Base-by-base conservation (phyloP, 306 rosid species). In the Vigna angularis region DNA sequence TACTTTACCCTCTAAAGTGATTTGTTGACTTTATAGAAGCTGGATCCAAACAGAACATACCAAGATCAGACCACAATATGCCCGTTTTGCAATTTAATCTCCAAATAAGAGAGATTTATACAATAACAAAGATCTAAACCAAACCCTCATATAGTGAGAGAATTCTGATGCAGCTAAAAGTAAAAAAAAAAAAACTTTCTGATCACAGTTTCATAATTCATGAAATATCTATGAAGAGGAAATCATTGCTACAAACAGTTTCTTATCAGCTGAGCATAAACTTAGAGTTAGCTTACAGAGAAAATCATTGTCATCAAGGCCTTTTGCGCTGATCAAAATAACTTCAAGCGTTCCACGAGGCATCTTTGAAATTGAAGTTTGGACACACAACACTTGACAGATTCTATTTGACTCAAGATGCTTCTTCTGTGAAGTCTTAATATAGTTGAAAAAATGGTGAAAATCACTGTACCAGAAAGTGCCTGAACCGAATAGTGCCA, bases 261-360 rank as follows among this genome's bases (percentile, higher is more conserved):
- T 74, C 32, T 38, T 20, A 53, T 28, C 57, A 53, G 40, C 10
- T 68, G 49, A 44, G n/a, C 18, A 12, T 57, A 70, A 20, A 3
- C 47, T 42, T 2, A 45, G 14, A n/a, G 42, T 2, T 42, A 45
- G 70, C 76, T 80, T 69, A 86, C 89, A 63, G 74, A 86, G 82
- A 73, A 86, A 86, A 75, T 83, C 81, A 53, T 14, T 66, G 51
- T 65, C 66, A 1, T 81, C 79, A 4, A 86, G 79, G 49, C 83
- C 85, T 74, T 86, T 81, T 77, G 87, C 89, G 12, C 81, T 77
- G 81, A 86, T 30, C 78, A 86, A 68, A 83, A 86, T 44, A 77
- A 86, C 89, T 83, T 86, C 89, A 73, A 86, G 89, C 0, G 83
- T 86, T 12, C 89, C 89, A 47, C 78, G 85, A 73, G 82, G 82